Base-by-base conservation (phyloP, 306 rosid genomes). In the Mimosa bimucronata region DNA sequence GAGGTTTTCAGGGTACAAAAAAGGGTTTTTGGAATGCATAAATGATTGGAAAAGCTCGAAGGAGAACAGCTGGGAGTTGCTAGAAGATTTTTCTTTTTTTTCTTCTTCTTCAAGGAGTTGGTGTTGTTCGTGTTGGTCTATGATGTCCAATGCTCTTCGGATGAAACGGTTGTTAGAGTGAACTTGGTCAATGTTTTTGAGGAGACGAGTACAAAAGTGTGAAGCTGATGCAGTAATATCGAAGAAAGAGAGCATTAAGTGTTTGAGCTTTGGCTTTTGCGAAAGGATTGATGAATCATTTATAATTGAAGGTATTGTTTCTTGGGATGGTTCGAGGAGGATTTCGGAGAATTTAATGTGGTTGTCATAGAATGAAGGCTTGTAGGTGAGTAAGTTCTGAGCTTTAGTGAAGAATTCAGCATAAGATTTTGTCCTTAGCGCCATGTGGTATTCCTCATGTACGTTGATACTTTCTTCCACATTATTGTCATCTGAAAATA, bases 161-260 rank as follows among this genome's bases (percentile, higher is more conserved):
- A 89, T 74, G 80, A 53, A 80, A 1, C n/a, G 19, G 29, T 85
- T 68, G 66, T 50, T 82, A 7, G 83, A 88, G 25, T 86, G 82
- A 58, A 87, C 46, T 16, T 67, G 81, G 70, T 81, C 79, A 21
- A 87, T 79, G 88, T 82, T 82, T 76, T 74, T 79, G 66, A 91
- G 88, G 71, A 91, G 90, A 38, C 80, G 75, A 74, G 78, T 74
- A 69, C 90, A 89, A 37, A 90, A 66, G n/a, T 66, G 77, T n/a
- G 94, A 88, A 65, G 91, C 90, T 48, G 86, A 89, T 1, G 91
- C 91, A 37, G 85, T 92, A 4, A 85, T 82, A 38, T 87, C 84
- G 61, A 90, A 90, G 89, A 78, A 91, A n/a, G 71, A 81, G 31
- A 88, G 83, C 79, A 91, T 73, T 2, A 88, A 84, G 65, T 40